Evolutionary conservation across 1,139 yeast genomes (phyloP).

Genomic region (Debaryomyces udenii): DNA sequence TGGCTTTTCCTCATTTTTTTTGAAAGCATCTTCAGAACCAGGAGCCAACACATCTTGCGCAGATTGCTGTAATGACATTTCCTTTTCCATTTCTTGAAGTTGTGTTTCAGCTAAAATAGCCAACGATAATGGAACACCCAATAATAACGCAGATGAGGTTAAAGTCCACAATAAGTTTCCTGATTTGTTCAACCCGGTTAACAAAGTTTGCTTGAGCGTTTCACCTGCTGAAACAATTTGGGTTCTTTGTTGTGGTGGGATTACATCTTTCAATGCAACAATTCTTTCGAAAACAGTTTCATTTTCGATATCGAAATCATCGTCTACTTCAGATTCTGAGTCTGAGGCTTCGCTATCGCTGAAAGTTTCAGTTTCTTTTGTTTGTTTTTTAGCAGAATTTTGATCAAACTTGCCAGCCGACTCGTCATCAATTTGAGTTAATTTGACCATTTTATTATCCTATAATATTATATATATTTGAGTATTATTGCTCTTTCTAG

Average conservation of each 20-base stretch:
- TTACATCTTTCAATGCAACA: constrained; percentile 86
- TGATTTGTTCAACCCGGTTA: constrained; percentile 54
- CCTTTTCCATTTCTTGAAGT: constrained; percentile 91
- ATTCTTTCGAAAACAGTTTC: constrained; percentile 88
- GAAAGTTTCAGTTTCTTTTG: constrained; percentile 27
- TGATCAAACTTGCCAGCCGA: constrained; percentile 42
- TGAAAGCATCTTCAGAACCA: constrained; percentile 63
- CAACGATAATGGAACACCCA: constrained; percentile 91
- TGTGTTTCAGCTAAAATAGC: constrained; percentile 92
- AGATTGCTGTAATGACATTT: constrained; percentile 82
- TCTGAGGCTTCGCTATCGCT: constrained; percentile 48
- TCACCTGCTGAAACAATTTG: constrained; percentile 40
- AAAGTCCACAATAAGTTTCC: constrained; percentile 84
- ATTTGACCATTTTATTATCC: constrained; percentile 60
- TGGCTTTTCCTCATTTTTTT: constrained; percentile 17
- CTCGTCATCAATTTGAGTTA: constrained; percentile 70
- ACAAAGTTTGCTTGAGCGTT: constrained; percentile 39
- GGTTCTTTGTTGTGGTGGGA: constrained; percentile 85
- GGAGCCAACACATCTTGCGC: constrained; percentile 84
- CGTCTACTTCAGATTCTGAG: constrained; percentile 63
- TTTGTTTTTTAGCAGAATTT: constrained; percentile 22
- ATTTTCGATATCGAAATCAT: constrained; percentile 75
- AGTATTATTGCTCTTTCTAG: constrained; percentile 3
- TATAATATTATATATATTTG: constrained; percentile 4
- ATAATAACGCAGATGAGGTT: constrained; percentile 79